A percentile compares a stretch with the other conserved stretches of the same genome.
Conservation (phyloP, 2,329 filamentous ascomycete species). For the Trichoderma aggressivum region DNA sequence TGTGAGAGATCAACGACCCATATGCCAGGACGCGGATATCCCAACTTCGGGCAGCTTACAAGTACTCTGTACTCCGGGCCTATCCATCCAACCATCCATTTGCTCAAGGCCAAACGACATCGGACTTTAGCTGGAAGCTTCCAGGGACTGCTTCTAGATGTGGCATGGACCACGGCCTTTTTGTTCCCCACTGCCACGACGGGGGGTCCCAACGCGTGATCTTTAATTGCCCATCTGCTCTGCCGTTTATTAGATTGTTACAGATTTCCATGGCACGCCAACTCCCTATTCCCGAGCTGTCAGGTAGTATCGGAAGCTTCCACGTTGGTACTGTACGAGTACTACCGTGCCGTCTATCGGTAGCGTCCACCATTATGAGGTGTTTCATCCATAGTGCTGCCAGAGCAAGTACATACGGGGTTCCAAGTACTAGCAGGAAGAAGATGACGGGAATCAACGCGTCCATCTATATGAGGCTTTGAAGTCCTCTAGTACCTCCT, state of each 20-base stretch:
- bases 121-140: constrained; percentile 2
- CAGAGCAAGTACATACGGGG: neutral
- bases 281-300: constrained; percentile 2
- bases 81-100: neutral
- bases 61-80: neutral
- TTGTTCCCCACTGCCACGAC: neutral
- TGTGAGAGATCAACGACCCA: neutral
- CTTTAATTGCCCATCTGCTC: neutral
- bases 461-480: neutral
- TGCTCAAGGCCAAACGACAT: neutral
- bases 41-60: neutral
- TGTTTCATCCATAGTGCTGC: neutral
- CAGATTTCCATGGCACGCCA: neutral
- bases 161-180: neutral
- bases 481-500: neutral
- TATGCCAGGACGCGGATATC: neutral
- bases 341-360: neutral
- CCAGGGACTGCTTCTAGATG: constrained; percentile 1
- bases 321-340: too few species aligned
- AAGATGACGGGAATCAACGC: neutral
- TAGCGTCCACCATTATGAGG: neutral
- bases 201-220: neutral
- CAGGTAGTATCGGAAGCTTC: neutral
- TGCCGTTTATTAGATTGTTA: neutral
- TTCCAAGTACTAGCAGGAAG: neutral